Evolutionary conservation across 345 rosid species (phyloP), one percentile per base, ranked within the genome.

Genomic region (Diplotaxis tenuifolia): DNA sequence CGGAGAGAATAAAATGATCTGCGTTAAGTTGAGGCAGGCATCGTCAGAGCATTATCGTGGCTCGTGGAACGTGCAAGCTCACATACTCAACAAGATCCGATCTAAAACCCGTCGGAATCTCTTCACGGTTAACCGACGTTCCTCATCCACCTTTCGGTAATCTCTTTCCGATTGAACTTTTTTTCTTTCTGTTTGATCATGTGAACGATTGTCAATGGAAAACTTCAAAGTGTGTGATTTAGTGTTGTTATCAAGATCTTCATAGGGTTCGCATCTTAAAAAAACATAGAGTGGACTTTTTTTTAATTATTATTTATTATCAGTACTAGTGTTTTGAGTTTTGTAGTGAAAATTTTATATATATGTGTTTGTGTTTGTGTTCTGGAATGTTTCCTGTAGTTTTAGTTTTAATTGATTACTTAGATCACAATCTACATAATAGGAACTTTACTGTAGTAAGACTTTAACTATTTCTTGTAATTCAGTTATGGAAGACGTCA

Each of bases 401-500:
- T n/a, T n/a, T n/a, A 32, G 57, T 21, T 50, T 12, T 2, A 19
- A 3, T 52, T 52, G 57, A 19, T 19, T 20, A 7, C n/a, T 9
- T 11, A 29, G 25, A 49, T 42, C 50, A 42, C 18, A 42, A 42
- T 42, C 50, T 42, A 12, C 8, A n/a, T 10, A 22, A 36, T 7
- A 45, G 19, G 8, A n/a, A 15, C 6, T 7, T 66, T 66, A 23
- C 45, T 38, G 50, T 45, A 47, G 20, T 15, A 15, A 36, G 50
- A 34, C 28, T 5, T n/a, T 49, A 45, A 47, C 4, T 0, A 3
- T 25, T 49, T 40, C 9, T 28, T 4, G 16, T 47, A 42, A 60
- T 29, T 9, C 73, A 34, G 75, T n/a, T 23, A 65, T 65, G 56
- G 92, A 76, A 76, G 79, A 82, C 60, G 75, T 32, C 12, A 79